Evolutionary conservation across 176 grass and related monocot species (phyloP).

Genomic region (Themeda triandra): DNA sequence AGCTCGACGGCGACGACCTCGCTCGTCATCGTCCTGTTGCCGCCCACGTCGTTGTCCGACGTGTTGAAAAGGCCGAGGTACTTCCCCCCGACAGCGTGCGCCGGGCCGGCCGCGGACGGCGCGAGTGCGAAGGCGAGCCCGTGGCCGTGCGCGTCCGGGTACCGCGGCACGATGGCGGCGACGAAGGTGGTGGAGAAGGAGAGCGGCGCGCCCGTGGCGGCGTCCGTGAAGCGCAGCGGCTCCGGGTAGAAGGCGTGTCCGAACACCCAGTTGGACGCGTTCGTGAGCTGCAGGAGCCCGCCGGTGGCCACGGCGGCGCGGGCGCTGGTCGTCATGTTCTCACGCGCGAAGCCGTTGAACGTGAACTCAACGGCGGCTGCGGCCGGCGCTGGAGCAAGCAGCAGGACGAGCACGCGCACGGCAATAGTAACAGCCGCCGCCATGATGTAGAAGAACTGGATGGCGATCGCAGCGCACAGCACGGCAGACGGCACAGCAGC

Average conservation of each 20-base stretch:
- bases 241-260: constrained; percentile 54
- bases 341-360: constrained; percentile 29
- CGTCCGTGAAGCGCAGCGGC: constrained; percentile 36
- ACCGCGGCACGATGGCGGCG: constrained; percentile 35
- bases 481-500: too few relatives aligned
- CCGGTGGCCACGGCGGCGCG: not conserved
- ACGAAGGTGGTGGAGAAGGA: constrained; percentile 81
- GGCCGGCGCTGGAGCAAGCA: not conserved
- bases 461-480: not conserved
- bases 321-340: constrained; percentile 29
- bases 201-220: constrained; percentile 19
- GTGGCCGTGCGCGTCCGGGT: constrained; percentile 52
- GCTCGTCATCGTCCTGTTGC: not conserved
- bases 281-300: constrained; percentile 51
- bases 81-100: constrained; percentile 18
- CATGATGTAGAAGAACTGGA: not conserved
- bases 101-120: constrained; percentile 18
- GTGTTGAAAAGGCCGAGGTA: constrained; percentile 52
- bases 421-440: not conserved
- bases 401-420: not conserved
- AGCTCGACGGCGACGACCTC: constrained; percentile 65
- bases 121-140: constrained; percentile 60
- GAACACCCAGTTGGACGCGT: constrained; percentile 28
- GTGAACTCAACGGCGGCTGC: constrained; percentile 5
- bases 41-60: constrained; percentile 13